Percentiles rank a stretch among this genome's conserved stretches.
phyloP scores from a whole-genome alignment of 352 stramenopile species.

The Globisporangium barbulae region DNA sequence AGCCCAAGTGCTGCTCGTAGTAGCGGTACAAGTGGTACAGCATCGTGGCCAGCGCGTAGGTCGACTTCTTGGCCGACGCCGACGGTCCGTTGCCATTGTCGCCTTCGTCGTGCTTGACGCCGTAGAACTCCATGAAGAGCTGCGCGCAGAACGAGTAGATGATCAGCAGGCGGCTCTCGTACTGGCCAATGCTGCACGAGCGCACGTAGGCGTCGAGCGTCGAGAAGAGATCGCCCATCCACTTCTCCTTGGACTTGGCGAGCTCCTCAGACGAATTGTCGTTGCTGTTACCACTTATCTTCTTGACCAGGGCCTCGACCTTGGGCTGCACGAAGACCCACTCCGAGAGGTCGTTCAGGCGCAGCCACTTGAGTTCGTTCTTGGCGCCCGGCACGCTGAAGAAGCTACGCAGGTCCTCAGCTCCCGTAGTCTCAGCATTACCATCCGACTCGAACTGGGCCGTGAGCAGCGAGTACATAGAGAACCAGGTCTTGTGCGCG shows the following conservation, averaged over 20 bases:
- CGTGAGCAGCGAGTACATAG: constrained; percentile 86
- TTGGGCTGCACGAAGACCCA: constrained; percentile 54
- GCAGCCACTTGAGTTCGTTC: constrained; percentile 55
- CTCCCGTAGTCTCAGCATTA: constrained; percentile 1
- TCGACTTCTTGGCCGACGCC: constrained; percentile 16
- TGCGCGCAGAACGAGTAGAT: constrained; percentile 88
- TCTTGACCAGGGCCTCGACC: constrained; percentile 7
- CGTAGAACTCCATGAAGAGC: constrained; percentile 78
- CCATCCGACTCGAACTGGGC: constrained; percentile 64
- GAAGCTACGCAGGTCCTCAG: constrained; percentile 9
- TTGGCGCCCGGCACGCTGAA: constrained; percentile 1
- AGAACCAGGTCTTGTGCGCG: constrained; percentile 86
- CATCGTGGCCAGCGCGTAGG: constrained; percentile 80
- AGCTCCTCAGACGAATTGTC: background rate
- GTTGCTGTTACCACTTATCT: background rate
- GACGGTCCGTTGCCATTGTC: background rate
- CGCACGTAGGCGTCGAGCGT: constrained; percentile 91
- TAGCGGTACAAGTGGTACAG: constrained; percentile 94
- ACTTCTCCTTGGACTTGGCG: constrained; percentile 26
- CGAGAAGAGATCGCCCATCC: constrained; percentile 81
- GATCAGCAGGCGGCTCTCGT: constrained; percentile 87
- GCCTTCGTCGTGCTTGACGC: background rate
- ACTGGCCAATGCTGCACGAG: constrained; percentile 88
- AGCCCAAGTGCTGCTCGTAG: constrained; percentile 91
- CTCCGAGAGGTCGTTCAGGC: constrained; percentile 50